Evolutionary conservation across 73 alveolate genomes (phyloP), one percentile per base, ranked within the genome.

Genomic region (Paramecium sonneborni): DNA sequence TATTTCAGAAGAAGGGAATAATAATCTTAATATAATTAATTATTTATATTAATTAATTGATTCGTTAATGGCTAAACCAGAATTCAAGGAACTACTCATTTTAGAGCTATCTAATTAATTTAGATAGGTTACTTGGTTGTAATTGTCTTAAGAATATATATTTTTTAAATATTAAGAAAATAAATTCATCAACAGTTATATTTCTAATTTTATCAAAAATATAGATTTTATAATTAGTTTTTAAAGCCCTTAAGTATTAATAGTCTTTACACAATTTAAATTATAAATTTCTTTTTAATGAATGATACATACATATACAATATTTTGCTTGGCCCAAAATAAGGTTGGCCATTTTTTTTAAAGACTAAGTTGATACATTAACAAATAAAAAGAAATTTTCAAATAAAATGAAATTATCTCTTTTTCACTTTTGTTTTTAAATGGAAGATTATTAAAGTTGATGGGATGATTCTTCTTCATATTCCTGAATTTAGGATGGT

Each of bases 321-420:
- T 79, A 18, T 79, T 79, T 79, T 34, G 30, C 30, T 5, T 79
- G 11, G 46, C 6, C 37, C 15, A 28, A 79, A n/a, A n/a, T n/a
- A n/a, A 20, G 90, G 24, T 20, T 41, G 39, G 90, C 90, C 90
- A n/a, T 46, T 79, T 23, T 79, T 43, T 39, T 79, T 79, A 20
- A 10, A 41, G 26, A 44, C 55, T 9, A 43, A 44, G 12, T 24
- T 79, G 48, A 44, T 44, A 43, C 90, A 79, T 79, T 21, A 23
- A 3, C 41, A 26, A 14, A 46, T 41, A 38, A 18, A 24, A 39
- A 43, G 24, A 79, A 46, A 34, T 79, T 39, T 34, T 76, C 90
- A 23, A 79, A 76, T 14, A 79, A 79, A 43, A 79, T 79, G 90
- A 79, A 41, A 23, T 43, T 79, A 23, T 79, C 90, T 8, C 72